Evolutionary conservation across 2,329 filamentous ascomycete genomes (phyloP), one percentile per base, ranked within the genome.

Genomic region (Colletotrichum euphorbiae): DNA sequence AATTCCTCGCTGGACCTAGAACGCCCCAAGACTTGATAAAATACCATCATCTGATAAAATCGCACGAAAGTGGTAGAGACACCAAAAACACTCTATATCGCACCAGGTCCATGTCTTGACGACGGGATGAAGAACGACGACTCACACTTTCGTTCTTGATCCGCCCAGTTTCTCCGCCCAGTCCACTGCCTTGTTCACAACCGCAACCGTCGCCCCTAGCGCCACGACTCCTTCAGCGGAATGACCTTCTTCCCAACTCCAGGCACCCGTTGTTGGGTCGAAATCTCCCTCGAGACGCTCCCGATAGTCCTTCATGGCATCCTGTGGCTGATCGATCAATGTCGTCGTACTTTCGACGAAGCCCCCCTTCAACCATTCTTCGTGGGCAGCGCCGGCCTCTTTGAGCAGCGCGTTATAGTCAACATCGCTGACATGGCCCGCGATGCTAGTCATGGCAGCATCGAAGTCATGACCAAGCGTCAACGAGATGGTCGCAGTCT

Each of bases 401-500:
- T 33, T 4, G 3, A 54, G 31, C n/a, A 54, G 31, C 8, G 17
- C n/a, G 15, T 54, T 54, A 11, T 54, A 54, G 15, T 54, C 31
- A 1, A 36, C 50, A 8, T 54, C 50, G 2, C 33, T 31, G 19
- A 54, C 2, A 9, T 36, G 31, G 7, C 50, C 31, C 1, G 15
- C 31, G 17, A 54, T 54, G 12, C 31, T 36, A 2, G 17, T 3
- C 28, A 54, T 4, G 2, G 50, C 50, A 1, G 50, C 50, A 11
- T 54, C 50, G 19, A 54, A 54, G 11, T 54, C 50, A 2, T 38
- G 50, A 21, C 50, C 50, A 9, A 54, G 11, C 17, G 50, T 54
- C 11, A 54, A 12, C 12, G 50, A 54, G 24, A 54, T 31, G 2
- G 31, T 31, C 12, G 31, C 24, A 2, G 50, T 54, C 50, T 54